Base-by-base conservation (phyloP, 495 filamentous ascomycete species). In the Astrothelium subdiscretum region DNA sequence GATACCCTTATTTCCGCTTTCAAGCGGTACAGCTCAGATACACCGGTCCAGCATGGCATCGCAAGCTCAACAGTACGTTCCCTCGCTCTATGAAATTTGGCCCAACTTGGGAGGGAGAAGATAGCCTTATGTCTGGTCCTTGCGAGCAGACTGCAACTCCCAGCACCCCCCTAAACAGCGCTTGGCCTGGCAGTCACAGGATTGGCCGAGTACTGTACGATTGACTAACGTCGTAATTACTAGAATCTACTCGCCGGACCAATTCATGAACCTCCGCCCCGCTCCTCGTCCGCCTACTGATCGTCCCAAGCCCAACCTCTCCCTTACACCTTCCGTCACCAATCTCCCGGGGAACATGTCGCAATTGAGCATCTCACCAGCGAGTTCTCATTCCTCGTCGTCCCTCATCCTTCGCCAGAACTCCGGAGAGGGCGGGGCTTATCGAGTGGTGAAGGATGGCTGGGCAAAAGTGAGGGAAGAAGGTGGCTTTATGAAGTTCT, bases 221-320 rank as follows among this genome's bases (percentile, higher is more conserved):
- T 20, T 48, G 5, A 20, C 48, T 54, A 29, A 54, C 24, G 5
- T 29, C 29, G n/a, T 15, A 20, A 2, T 20, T 8, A 10, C 3
- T 10, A 78, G 75, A 32, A 69, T 77, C 40, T 78, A 78, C 67
- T 64, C 71, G 2, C 72, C 74, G 43, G 72, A 71, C 52, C 76
- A 78, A 57, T 98, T 98, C 76, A 94, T 97, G 88, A 97, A 97
- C 71, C 91, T 94, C 62, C 90, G 94, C 57, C 92, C 94, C 54
- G 92, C 94, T 61, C 94, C 94, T 51, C 85, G 87, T 65, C 94
- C 94, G 54, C 94, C 94, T 15, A 86, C 84, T 42, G 88, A 92
- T 68, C 86, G 88, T 63, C 88, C 90, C 61, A 87, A 67, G 52
- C 88, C 90, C 60, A 87, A 69, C 54, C 83, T 95, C 64, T 85